phyloP scores from a whole-genome alignment of 305 asterid species.

The Caryopteris hybrid region DNA sequence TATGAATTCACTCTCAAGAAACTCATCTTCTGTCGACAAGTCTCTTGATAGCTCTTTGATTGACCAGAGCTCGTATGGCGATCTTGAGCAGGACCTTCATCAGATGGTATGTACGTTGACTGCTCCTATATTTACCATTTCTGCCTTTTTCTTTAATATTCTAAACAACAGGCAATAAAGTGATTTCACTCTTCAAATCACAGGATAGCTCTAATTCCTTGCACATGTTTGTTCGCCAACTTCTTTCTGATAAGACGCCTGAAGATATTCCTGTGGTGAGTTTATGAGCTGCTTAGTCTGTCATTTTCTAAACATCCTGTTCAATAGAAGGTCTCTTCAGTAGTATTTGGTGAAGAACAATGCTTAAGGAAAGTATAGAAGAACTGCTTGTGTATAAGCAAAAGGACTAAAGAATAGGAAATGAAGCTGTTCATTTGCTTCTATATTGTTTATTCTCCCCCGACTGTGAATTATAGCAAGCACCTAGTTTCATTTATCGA shows the following conservation, averaged over 20 bases:
- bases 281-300: conserved; percentile 6
- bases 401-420: background rate
- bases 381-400: background rate
- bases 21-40: conserved; percentile 43
- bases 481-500: background rate
- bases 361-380: background rate
- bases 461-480: background rate
- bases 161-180: background rate
- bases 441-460: background rate
- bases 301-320: background rate
- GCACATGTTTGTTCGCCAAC: conserved; percentile 47
- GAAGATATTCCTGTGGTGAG: conserved; percentile 88
- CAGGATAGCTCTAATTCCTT: conserved; percentile 58
- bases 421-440: background rate
- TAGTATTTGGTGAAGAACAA: background rate
- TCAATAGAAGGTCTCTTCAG: background rate
- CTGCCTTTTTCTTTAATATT: background rate
- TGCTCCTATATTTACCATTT: background rate
- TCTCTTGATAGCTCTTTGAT: conserved; percentile 33
- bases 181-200: conserved; percentile 19
- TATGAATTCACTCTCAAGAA: conserved; percentile 60
- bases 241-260: conserved; percentile 63
- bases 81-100: conserved; percentile 34
- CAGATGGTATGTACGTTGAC: conserved; percentile 49
- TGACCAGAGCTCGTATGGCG: conserved; percentile 31